Evolutionary conservation across 2,329 filamentous ascomycete genomes (phyloP).

Genomic region (Penicillium freii): DNA sequence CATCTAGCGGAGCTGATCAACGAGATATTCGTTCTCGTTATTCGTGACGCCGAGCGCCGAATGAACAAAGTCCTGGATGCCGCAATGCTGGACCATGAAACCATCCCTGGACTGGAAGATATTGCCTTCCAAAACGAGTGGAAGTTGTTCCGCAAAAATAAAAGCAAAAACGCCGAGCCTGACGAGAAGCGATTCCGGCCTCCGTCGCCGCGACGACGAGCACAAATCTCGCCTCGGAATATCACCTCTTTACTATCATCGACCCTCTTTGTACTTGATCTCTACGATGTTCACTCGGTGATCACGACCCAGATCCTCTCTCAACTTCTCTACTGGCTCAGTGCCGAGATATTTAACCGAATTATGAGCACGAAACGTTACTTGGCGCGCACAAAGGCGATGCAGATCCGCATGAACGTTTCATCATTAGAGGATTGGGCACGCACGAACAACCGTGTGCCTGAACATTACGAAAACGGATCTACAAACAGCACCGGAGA

Average conservation of each 20-base stretch:
- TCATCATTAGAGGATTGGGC: slow-evolving; percentile 96
- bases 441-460: slow-evolving; percentile 83
- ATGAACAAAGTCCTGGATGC: slow-evolving; percentile 93
- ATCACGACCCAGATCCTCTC: slow-evolving; percentile 89
- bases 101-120: slow-evolving; percentile 94
- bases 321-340: slow-evolving; percentile 93
- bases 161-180: slow-evolving; percentile 80
- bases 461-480: slow-evolving; percentile 92
- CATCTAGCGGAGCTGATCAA: slow-evolving; percentile 94
- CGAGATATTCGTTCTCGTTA: slow-evolving; percentile 97
- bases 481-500: slow-evolving; percentile 83
- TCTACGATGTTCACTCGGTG: slow-evolving; percentile 98
- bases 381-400: slow-evolving; percentile 91
- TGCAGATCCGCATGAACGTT: slow-evolving; percentile 99
- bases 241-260: slow-evolving; percentile 94
- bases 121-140: slow-evolving; percentile 97
- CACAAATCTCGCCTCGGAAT: slow-evolving; percentile 88
- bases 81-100: slow-evolving; percentile 96
- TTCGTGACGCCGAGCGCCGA: slow-evolving; percentile 88
- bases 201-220: slow-evolving; percentile 87
- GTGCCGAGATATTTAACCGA: slow-evolving; percentile 93
- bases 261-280: slow-evolving; percentile 91
- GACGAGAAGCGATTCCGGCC: slow-evolving; percentile 87
- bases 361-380: slow-evolving; percentile 97
- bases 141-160: slow-evolving; percentile 94